Conservation (phyloP, 148 eudicot species). For the Simmondsia chinensis region DNA sequence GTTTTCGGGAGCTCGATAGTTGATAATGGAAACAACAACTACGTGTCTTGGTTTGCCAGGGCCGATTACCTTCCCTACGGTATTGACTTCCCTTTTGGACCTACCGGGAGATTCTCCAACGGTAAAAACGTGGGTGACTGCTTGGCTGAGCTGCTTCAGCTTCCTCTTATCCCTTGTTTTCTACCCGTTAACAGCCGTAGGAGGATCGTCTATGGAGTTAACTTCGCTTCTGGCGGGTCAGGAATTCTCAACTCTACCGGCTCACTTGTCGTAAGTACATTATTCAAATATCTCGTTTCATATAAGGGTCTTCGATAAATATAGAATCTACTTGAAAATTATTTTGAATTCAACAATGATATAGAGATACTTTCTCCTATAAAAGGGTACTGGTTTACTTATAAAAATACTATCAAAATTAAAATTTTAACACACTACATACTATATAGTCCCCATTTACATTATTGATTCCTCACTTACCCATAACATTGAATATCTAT, state of each 20-base stretch:
- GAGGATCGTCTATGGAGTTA: constrained; percentile 14
- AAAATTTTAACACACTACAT: too few relatives aligned
- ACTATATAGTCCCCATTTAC: too few relatives aligned
- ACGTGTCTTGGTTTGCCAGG: constrained; percentile 4
- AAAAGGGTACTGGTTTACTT: too few relatives aligned
- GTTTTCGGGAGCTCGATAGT: constrained; percentile 30
- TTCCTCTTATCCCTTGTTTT: constrained; percentile 20
- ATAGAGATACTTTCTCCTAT: too few relatives aligned
- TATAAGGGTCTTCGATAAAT: too few relatives aligned
- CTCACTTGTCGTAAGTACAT: constrained; percentile 1
- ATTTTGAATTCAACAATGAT: too few relatives aligned
- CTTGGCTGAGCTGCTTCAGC: constrained; percentile 7
- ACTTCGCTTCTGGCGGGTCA: constrained; percentile 28
- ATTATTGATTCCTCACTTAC: too few relatives aligned
- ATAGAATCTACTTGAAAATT: too few relatives aligned
- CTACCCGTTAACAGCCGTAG: not conserved
- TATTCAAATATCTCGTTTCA: too few relatives aligned
- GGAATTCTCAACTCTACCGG: constrained; percentile 21
- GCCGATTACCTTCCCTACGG: constrained; percentile 29
- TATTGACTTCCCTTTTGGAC: constrained; percentile 19
- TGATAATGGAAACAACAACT: constrained; percentile 31
- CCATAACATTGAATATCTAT: too few relatives aligned
- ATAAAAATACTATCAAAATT: too few relatives aligned
- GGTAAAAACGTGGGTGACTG: constrained; percentile 25
- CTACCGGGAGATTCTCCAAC: constrained; percentile 23